Percentiles rank a stretch among this genome's conserved stretches.
phyloP scores from a whole-genome alignment of 108 stramenopile species.

The Cyclotella kingstonii region DNA sequence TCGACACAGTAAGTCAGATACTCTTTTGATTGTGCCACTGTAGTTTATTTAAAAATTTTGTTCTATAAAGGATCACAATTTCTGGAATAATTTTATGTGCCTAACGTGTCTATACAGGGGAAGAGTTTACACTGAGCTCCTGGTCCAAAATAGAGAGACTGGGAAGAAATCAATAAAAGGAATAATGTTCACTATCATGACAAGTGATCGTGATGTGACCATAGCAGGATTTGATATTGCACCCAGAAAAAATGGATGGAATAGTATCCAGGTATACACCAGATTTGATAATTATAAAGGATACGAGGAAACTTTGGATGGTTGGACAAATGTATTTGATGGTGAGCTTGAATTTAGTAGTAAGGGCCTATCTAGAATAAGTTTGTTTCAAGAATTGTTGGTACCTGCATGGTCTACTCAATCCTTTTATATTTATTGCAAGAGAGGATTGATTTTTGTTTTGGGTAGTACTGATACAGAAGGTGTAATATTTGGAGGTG shows the following conservation, averaged over 20 bases:
- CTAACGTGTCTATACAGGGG: background rate
- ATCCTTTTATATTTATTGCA: conserved; percentile 16
- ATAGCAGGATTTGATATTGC: conserved; percentile 12
- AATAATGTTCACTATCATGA: conserved; percentile 12
- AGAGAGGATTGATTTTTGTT: conserved; percentile 5
- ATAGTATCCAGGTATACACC: conserved; percentile 10
- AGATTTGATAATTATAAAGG: conserved; percentile 13
- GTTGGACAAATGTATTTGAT: conserved; percentile 6
- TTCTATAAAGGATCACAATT: no score
- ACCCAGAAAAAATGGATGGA: conserved; percentile 3
- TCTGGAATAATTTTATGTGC: no score
- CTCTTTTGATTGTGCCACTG: background rate
- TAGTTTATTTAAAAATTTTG: no score
- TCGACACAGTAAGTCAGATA: background rate
- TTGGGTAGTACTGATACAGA: background rate
- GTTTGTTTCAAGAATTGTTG: conserved; percentile 2
- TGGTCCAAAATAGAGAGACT: background rate
- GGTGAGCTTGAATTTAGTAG: background rate
- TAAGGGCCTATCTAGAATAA: background rate
- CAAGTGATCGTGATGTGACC: background rate
- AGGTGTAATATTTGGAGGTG: conserved; percentile 5
- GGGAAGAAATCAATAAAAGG: conserved; percentile 5
- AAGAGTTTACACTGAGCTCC: background rate
- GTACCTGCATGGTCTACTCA: conserved; percentile 2
- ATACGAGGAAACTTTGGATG: background rate